Evolutionary conservation across 208 protist genomes (phyloP).

Genomic region (Endotrypanum monterogeii): DNA sequence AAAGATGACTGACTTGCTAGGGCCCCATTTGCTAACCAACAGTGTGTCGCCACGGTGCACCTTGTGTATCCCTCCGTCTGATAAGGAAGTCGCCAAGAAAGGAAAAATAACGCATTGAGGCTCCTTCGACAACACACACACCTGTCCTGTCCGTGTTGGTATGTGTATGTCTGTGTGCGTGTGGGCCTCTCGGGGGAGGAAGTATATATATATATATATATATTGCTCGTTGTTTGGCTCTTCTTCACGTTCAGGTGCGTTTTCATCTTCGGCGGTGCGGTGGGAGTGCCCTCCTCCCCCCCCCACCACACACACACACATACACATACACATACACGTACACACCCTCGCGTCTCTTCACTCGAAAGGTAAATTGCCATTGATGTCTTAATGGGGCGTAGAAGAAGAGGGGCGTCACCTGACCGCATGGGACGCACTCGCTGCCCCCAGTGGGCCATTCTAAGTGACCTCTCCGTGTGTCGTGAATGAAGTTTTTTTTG

Average conservation of each 20-base stretch:
- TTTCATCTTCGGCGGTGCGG: too few relatives aligned
- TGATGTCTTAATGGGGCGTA: background rate
- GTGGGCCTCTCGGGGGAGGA: too few relatives aligned
- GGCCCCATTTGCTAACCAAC: slow-evolving; percentile 62
- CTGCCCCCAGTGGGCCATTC: background rate
- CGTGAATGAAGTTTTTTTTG: background rate
- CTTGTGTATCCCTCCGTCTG: slow-evolving; percentile 16
- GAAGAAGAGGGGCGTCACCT: background rate
- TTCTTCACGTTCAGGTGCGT: too few relatives aligned
- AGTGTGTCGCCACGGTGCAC: slow-evolving; percentile 55
- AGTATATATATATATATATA: too few relatives aligned
- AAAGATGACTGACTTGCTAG: slow-evolving; percentile 46
- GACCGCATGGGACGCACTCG: background rate
- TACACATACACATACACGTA: too few relatives aligned
- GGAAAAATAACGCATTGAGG: background rate
- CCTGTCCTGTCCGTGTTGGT: background rate
- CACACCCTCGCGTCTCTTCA: too few relatives aligned
- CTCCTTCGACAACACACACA: background rate
- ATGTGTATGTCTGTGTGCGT: background rate
- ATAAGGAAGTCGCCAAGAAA: background rate
- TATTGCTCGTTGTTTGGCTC: too few relatives aligned
- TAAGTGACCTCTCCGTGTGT: background rate
- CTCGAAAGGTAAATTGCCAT: too few relatives aligned
- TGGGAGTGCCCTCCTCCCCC: too few relatives aligned
- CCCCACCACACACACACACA: too few relatives aligned